These are phyloP conservation scores for Mycena capillaripes DNA, from an alignment of 768 basidiomycete genomes.

Conservation along the genomic window DNA sequence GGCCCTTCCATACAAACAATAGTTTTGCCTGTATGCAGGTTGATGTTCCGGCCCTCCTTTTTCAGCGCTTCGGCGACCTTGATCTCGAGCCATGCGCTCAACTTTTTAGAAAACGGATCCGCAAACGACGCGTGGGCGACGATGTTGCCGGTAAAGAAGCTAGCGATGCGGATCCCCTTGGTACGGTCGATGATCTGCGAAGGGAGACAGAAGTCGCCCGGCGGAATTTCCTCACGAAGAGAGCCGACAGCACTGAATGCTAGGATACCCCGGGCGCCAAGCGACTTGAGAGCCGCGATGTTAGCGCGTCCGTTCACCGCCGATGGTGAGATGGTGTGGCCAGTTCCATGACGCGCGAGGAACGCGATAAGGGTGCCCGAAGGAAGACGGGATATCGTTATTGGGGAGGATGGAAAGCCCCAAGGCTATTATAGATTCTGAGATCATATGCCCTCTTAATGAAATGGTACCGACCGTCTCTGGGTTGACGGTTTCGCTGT, in stretches of 20 bases:
- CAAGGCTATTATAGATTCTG: slow-evolving; percentile 74
- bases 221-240: slow-evolving; percentile 91
- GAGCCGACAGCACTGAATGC: slow-evolving; percentile 98
- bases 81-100: slow-evolving; percentile 76
- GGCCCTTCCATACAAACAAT: slow-evolving; percentile 98
- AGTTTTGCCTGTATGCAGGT: slow-evolving; percentile 85
- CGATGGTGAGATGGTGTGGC: slow-evolving; percentile 86
- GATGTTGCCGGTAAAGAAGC: slow-evolving; percentile 82
- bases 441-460: background rate
- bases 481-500: slow-evolving; percentile 79
- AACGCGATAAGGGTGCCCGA: slow-evolving; percentile 89
- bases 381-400: slow-evolving; percentile 87
- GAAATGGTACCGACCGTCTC: slow-evolving; percentile 73
- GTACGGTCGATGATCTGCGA: slow-evolving; percentile 97
- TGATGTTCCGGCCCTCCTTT: slow-evolving; percentile 67
- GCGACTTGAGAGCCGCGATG: slow-evolving; percentile 93
- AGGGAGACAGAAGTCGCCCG: slow-evolving; percentile 91
- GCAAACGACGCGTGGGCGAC: slow-evolving; percentile 96
- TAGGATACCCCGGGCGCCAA: slow-evolving; percentile 90
- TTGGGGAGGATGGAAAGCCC: slow-evolving; percentile 92
- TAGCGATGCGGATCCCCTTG: slow-evolving; percentile 88
- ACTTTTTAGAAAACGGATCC: slow-evolving; percentile 83
- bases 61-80: slow-evolving; percentile 75
- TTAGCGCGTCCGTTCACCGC: slow-evolving; percentile 90
- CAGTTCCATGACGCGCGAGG: slow-evolving; percentile 88